Percentiles rank a stretch among this genome's conserved stretches.
These are phyloP conservation scores for Dovyalis caffra DNA, from an alignment of 345 rosid genomes.

Conservation along the genomic window DNA sequence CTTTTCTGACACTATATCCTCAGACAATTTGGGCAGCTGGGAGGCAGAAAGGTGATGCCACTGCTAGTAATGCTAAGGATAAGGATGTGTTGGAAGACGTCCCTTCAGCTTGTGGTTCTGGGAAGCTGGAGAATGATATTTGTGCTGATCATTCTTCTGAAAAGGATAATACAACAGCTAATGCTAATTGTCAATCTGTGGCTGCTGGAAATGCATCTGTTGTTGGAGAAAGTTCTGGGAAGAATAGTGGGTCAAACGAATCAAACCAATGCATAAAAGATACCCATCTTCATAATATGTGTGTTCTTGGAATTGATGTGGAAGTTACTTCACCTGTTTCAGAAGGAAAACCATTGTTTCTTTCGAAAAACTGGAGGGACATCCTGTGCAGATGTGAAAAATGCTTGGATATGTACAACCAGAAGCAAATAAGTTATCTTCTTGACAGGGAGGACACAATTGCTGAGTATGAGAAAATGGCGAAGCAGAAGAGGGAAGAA, in stretches of 20 bases:
- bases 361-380: constrained; percentile 86
- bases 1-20: constrained; percentile 67
- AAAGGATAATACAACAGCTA: constrained; percentile 11
- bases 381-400: constrained; percentile 70
- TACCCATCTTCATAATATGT: constrained; percentile 20
- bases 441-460: constrained; percentile 84
- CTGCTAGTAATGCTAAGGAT: constrained; percentile 39
- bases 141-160: constrained; percentile 18
- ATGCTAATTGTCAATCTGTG: constrained; percentile 21
- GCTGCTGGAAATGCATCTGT: constrained; percentile 27
- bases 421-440: constrained; percentile 60
- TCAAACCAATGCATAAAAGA: constrained; percentile 24
- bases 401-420: constrained; percentile 61
- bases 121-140: constrained; percentile 39
- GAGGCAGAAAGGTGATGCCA: constrained; percentile 24
- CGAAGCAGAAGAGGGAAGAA: constrained; percentile 86
- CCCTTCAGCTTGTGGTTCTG: constrained; percentile 34
- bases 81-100: constrained; percentile 47
- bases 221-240: constrained; percentile 50
- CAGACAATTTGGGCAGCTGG: constrained; percentile 53
- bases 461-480: constrained; percentile 80
- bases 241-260: constrained; percentile 21
- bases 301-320: constrained; percentile 43
- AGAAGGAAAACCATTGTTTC: constrained; percentile 65
- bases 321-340: constrained; percentile 21